Evolutionary conservation across 2,329 filamentous ascomycete genomes (phyloP).

Genomic region (Colletotrichum melonis): DNA sequence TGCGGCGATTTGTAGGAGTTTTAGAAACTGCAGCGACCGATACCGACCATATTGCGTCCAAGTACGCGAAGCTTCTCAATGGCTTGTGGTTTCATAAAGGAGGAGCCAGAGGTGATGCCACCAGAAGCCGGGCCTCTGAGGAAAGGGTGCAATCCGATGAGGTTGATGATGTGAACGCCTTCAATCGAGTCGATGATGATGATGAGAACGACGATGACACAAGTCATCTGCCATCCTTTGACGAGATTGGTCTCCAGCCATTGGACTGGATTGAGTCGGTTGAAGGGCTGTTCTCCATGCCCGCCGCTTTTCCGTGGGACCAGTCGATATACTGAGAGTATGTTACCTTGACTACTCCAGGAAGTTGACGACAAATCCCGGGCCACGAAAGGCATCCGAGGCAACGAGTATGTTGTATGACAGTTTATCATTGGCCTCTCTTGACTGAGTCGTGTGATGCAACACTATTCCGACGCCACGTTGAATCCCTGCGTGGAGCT

Average conservation of each 20-base stretch:
- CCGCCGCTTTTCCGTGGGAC: conserved; percentile 7
- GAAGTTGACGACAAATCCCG: too few species aligned
- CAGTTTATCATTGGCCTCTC: too few species aligned
- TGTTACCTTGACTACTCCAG: neutral
- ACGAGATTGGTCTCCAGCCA: conserved; percentile 2
- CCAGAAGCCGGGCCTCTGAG: neutral
- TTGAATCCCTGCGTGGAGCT: conserved; percentile 6
- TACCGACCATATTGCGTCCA: conserved; percentile 4
- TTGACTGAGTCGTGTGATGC: conserved; percentile 9
- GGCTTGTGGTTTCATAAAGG: conserved; percentile 6
- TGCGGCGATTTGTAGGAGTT: conserved; percentile 1
- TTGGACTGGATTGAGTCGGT: conserved; percentile 13
- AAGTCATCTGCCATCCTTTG: neutral
- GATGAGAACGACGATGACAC: neutral
- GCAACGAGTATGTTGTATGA: too few species aligned
- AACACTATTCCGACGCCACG: neutral
- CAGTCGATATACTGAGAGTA: neutral
- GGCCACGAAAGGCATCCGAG: too few species aligned
- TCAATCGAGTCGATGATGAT: neutral
- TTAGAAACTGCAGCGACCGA: conserved; percentile 2
- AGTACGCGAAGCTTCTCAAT: conserved; percentile 7
- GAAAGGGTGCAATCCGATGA: neutral
- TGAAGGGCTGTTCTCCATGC: conserved; percentile 3
- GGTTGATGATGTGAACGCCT: neutral
- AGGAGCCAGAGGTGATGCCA: neutral